Conservation (phyloP, 192 early-diverging fungal species). For the Backusella tarrabulga region DNA sequence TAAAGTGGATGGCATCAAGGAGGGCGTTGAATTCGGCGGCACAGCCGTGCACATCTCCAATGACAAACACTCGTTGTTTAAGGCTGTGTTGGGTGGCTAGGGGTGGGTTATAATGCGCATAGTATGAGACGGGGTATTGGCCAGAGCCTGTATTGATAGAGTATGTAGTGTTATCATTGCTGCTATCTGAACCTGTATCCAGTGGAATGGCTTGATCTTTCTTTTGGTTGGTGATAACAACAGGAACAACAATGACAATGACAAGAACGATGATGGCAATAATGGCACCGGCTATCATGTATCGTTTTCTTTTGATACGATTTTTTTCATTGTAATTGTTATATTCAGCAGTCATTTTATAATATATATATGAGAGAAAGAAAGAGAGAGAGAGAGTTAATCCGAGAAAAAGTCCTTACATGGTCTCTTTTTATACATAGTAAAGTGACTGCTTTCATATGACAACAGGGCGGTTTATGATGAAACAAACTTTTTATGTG, state of each 20-base stretch:
- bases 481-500: neutral
- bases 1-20: constrained; percentile 43
- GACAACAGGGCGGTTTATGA: neutral
- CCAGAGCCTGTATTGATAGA: neutral
- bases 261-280: neutral
- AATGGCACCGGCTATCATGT: neutral
- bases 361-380: neutral
- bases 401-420: neutral
- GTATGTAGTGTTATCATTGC: neutral
- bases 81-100: constrained; percentile 1
- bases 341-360: neutral
- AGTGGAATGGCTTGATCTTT: neutral
- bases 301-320: neutral
- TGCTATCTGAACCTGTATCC: neutral
- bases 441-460: neutral
- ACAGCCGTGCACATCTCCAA: constrained; percentile 73
- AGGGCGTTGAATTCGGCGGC: constrained; percentile 54
- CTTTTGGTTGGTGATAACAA: constrained; percentile 18
- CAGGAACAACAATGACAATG: constrained; percentile 16
- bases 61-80: constrained; percentile 49
- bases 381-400: neutral
- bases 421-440: neutral
- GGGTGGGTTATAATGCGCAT: constrained; percentile 22
- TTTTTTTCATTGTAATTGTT: neutral
- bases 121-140: constrained; percentile 18